These are phyloP conservation scores for Globisporangium ultimum DNA, from an alignment of 352 stramenopile genomes.

Conservation along the genomic window DNA sequence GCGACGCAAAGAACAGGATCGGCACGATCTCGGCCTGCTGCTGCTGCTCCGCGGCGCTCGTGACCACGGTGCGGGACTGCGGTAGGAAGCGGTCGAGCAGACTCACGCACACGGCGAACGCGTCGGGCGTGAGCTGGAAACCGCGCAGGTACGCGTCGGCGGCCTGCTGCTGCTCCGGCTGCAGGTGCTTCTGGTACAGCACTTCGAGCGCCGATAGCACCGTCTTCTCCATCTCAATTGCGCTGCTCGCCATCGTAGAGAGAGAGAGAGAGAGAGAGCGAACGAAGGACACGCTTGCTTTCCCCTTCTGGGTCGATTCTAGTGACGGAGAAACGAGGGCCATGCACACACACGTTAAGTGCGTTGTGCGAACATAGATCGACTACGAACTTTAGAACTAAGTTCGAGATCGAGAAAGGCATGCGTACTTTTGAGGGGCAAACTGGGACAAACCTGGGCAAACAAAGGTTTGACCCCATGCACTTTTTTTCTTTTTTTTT, in stretches of 20 bases:
- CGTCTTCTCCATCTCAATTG: constrained; percentile 17
- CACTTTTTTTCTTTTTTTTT: neutral
- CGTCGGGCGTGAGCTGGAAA: constrained; percentile 77
- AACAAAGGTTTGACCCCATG: neutral
- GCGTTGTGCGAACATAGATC: neutral
- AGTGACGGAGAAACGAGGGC: neutral
- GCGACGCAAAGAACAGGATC: constrained; percentile 72
- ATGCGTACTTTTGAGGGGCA: neutral
- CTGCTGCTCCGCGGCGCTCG: constrained; percentile 7
- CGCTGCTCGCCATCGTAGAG: neutral
- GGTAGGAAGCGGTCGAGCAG: constrained; percentile 65
- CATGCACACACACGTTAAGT: no score
- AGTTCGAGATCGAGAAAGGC: neutral
- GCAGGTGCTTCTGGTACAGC: constrained; percentile 55
- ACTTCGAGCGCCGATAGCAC: constrained; percentile 51
- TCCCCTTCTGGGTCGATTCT: neutral
- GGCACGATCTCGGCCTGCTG: constrained; percentile 28
- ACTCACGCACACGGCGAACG: constrained; percentile 62
- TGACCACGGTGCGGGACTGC: constrained; percentile 4
- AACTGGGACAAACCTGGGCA: no score
- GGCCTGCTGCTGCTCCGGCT: constrained; percentile 51
- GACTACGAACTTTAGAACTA: neutral
- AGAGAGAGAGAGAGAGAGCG: neutral
- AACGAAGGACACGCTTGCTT: neutral
- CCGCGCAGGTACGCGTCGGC: constrained; percentile 73